Percentiles rank a stretch among this genome's conserved stretches.
Evolutionary conservation across 108 stramenopile genomes (phyloP).

Genomic region (Fragilaria crotonensis): DNA sequence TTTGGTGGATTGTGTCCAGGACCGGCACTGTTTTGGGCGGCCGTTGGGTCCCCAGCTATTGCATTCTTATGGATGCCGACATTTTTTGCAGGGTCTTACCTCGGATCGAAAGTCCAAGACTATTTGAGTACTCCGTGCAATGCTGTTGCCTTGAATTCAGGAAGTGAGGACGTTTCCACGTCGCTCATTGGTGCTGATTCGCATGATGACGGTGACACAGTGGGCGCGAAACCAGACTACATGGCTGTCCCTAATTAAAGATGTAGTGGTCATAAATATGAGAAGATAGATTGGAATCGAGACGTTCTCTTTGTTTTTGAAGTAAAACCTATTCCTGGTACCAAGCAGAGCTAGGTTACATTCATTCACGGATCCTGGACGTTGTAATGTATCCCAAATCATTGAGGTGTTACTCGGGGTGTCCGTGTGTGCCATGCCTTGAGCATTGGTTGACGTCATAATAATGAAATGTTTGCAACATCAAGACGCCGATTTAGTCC

Average conservation of each 20-base stretch:
- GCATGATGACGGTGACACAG: too few species aligned
- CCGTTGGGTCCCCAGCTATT: constrained; percentile 25
- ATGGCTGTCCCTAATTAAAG: not conserved
- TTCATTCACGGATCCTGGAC: too few species aligned
- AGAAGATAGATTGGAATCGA: not conserved
- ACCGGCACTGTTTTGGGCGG: constrained; percentile 44
- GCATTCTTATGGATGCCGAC: constrained; percentile 36
- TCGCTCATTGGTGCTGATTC: not conserved
- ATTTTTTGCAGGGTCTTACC: constrained; percentile 15
- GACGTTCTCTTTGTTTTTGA: too few species aligned
- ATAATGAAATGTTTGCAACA: too few species aligned
- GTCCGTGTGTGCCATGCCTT: too few species aligned
- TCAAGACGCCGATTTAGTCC: too few species aligned
- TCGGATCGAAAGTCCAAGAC: not conserved
- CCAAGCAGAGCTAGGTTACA: too few species aligned
- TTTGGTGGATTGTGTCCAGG: constrained; percentile 51
- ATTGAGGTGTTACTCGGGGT: too few species aligned
- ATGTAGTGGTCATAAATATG: not conserved
- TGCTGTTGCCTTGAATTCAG: not conserved
- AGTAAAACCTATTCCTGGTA: too few species aligned
- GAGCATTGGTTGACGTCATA: too few species aligned
- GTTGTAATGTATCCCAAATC: too few species aligned
- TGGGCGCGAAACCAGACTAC: too few species aligned
- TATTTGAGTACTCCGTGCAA: not conserved
- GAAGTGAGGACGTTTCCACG: not conserved